Percentiles rank a stretch among this genome's conserved stretches.
Conservation (phyloP, 495 filamentous ascomycete species). For the Massariosphaeria phaeospora region DNA sequence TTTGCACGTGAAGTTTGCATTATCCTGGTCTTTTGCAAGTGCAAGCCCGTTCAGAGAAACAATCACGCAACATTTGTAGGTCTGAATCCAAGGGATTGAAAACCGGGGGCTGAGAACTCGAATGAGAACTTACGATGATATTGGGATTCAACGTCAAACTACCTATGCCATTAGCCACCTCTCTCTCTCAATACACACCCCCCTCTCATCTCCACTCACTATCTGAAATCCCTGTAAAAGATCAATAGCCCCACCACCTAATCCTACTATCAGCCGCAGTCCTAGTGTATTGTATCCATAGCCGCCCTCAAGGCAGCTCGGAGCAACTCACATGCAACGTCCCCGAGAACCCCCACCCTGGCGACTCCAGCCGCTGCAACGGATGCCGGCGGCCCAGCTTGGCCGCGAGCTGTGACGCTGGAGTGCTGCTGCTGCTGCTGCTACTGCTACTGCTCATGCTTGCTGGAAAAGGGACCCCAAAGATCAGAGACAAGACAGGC, state of each 20-base stretch:
- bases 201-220: too few relatives aligned
- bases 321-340: constrained; percentile 57
- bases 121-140: constrained; percentile 17
- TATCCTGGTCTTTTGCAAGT: too few relatives aligned
- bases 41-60: too few relatives aligned
- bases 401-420: constrained; percentile 1
- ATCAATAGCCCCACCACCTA: constrained; percentile 56
- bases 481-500: too few relatives aligned
- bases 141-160: constrained; percentile 45
- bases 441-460: not conserved
- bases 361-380: constrained; percentile 66
- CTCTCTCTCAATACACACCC: not conserved
- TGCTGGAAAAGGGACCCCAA: not conserved
- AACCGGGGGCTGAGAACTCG: too few relatives aligned
- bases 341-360: constrained; percentile 64
- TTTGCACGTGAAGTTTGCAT: too few relatives aligned
- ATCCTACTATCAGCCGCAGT: not conserved
- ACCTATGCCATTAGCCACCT: constrained; percentile 7
- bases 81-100: too few relatives aligned
- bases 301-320: too few relatives aligned
- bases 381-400: constrained; percentile 50
- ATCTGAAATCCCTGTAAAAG: constrained; percentile 66
- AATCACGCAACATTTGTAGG: too few relatives aligned
- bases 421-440: too few relatives aligned
- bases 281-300: too few relatives aligned